Evolutionary conservation across 768 basidiomycete species (phyloP), one percentile per base, ranked within the genome.

Genomic region (Neoboletus brunneissimus): DNA sequence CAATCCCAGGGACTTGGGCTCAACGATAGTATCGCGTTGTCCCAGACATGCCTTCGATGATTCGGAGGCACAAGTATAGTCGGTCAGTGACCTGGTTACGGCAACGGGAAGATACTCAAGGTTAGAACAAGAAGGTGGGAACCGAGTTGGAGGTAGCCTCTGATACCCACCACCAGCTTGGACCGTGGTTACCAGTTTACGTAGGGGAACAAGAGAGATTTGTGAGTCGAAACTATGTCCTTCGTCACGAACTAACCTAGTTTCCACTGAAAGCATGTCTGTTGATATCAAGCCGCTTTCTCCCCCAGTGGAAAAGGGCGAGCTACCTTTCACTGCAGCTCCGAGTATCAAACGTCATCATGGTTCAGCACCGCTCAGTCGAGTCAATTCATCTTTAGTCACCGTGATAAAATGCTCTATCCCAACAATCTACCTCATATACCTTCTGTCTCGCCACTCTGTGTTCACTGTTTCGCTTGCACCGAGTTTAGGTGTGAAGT

Each of bases 401-500:
- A 52, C 57, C 15, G 54, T 38, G 38, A 48, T 67, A 29, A 70
- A 68, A 50, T 56, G 58, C 22, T 31, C 59, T 1, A 38, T 65
- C 29, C 66, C 62, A 22, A 47, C 56, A 48, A 46, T 69, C 46
- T 67, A 49, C 27, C 58, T 71, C 46, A 50, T 51, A 29, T 65
- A 58, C 43, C 50, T 53, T 54, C 20, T 67, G 23, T 67, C 57
- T 49, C 53, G 51, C 48, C 42, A 50, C 50, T 46, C 47, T 12
- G 37, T 34, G 40, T 48, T 43, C n/a, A 48, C 43, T n/a, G 25
- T 44, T 41, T 42, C 45, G 6, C 53, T 15, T 48, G 25, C 49
- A 16, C 40, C 53, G 15, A 48, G 16, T 34, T 13, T 18, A 7
- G 22, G 41, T 27, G 35, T n/a, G 25, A 48, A 57, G 25, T 31